Evolutionary conservation across 371 early-diverging fungal species (phyloP), one percentile per base, ranked within the genome.

Genomic region (Entomophthora muscae): DNA sequence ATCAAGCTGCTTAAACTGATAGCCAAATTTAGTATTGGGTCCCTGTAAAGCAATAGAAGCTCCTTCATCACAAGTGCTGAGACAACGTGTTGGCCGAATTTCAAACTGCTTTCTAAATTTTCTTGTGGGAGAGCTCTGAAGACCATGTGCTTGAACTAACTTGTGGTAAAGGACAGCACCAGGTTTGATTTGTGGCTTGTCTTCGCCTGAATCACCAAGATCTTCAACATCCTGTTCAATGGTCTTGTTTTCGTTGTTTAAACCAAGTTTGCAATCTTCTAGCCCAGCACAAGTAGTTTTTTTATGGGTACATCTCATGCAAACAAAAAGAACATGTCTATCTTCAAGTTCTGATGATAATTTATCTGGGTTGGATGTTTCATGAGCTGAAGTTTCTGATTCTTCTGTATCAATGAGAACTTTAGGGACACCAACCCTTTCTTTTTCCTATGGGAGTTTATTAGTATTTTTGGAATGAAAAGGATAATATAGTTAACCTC

Each of bases 271-370:
- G 29, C 54, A 52, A 23, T 63, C 29, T 7, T 53, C 22, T 1
- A 51, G n/a, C 2, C 32, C 32, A 29, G 23, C 52, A 17, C 52
- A 52, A 26, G 31, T 54, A 24, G 30, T 13, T 32, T 52, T 23
- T 54, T 30, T 61, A 26, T 61, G 42, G 22, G 51, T 63, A 31
- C 63, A 63, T 63, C 32, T 63, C 29, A 52, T 63, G 31, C 63
- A 63, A 7, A 63, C 63, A 53, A 52, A 63, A 21, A 63, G 31
- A 54, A 63, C 32, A 63, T 63, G 63, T 23, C 27, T 63, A 17
- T 53, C 32, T 27, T 53, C n/a, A n/a, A 61, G 27, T 30, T 61
- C 61, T 21, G 31, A 17, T 1, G 58, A 26, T 57, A 57, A 3
- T 26, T 57, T 57, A 3, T 57, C 28, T n/a, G 10, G 22, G 17